Percentiles rank a stretch among this genome's conserved stretches.
phyloP scores from a whole-genome alignment of 2,329 filamentous ascomycete species.

The Elsinoe fawcettii region DNA sequence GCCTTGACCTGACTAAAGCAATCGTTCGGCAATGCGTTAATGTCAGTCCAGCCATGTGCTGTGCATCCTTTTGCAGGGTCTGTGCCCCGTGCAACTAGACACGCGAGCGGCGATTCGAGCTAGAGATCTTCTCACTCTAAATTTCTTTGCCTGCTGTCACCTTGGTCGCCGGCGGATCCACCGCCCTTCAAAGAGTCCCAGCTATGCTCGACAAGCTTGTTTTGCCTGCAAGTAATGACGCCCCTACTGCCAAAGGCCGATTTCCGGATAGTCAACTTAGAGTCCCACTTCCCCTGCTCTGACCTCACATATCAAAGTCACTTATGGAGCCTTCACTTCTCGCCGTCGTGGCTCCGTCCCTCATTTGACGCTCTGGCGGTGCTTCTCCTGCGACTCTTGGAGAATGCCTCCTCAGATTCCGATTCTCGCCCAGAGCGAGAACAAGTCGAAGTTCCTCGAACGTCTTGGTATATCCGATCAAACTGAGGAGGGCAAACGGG shows the following conservation, averaged over 20 bases:
- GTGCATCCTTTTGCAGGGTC: slow-evolving; percentile 6
- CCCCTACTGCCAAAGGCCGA: neutral
- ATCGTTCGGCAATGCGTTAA: slow-evolving; percentile 2
- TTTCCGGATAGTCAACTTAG: neutral
- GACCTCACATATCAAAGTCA: neutral
- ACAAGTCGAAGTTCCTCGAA: slow-evolving; percentile 38
- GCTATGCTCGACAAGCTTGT: neutral
- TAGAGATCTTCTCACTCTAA: slow-evolving; percentile 1
- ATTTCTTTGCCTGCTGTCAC: slow-evolving; percentile 6
- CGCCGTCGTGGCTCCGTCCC: neutral
- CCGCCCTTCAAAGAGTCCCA: neutral
- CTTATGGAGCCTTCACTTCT: neutral
- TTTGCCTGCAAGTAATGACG: slow-evolving; percentile 7
- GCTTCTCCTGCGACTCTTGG: neutral
- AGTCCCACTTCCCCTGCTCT: neutral
- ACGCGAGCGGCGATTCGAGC: slow-evolving; percentile 9
- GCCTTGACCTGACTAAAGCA: slow-evolving; percentile 1
- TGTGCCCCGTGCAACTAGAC: slow-evolving; percentile 8
- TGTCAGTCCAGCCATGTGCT: slow-evolving; percentile 9
- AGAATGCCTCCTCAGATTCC: slow-evolving; percentile 22
- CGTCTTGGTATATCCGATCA: slow-evolving; percentile 36
- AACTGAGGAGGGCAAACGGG: slow-evolving; percentile 28
- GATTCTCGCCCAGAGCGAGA: slow-evolving; percentile 37
- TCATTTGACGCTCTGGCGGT: neutral
- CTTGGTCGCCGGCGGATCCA: slow-evolving; percentile 5